Evolutionary conservation across 148 eudicot genomes (phyloP).

Genomic region (Nepenthes gracilis): DNA sequence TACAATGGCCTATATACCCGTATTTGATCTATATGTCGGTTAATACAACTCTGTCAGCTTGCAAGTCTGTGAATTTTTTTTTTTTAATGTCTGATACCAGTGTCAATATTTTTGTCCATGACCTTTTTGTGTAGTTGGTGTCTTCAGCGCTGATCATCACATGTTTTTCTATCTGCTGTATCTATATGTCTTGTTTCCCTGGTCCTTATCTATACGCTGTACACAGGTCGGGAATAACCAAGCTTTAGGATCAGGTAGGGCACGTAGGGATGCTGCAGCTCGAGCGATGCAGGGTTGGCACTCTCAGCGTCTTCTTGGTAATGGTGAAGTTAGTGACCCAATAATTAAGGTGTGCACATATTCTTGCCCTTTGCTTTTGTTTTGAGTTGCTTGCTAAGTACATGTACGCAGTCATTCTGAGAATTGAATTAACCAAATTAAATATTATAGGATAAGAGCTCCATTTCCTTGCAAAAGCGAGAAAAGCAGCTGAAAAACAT

Average conservation of each 20-base stretch:
- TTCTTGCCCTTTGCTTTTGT: neutral
- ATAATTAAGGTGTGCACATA: constrained; percentile 37
- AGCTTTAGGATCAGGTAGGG: constrained; percentile 47
- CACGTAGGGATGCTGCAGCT: constrained; percentile 52
- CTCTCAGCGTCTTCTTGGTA: constrained; percentile 60
- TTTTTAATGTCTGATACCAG: too few relatives aligned
- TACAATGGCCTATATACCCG: too few relatives aligned
- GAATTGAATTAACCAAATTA: neutral
- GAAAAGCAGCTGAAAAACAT: constrained; percentile 72
- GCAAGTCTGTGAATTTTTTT: too few relatives aligned
- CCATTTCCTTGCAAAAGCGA: constrained; percentile 36
- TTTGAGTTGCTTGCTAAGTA: neutral
- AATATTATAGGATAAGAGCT: constrained; percentile 58
- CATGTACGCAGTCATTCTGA: neutral
- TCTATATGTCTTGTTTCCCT: neutral
- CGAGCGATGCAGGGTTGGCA: constrained; percentile 77
- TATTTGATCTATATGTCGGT: too few relatives aligned
- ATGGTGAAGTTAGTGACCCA: constrained; percentile 83
- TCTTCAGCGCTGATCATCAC: too few relatives aligned
- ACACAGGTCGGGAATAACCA: constrained; percentile 28
- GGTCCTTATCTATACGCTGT: constrained; percentile 1
- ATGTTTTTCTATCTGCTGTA: too few relatives aligned
- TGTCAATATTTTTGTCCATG: too few relatives aligned
- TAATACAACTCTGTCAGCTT: too few relatives aligned
- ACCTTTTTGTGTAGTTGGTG: too few relatives aligned